Conservation (phyloP, 345 rosid genomes). For the Pugionium cornutum region DNA sequence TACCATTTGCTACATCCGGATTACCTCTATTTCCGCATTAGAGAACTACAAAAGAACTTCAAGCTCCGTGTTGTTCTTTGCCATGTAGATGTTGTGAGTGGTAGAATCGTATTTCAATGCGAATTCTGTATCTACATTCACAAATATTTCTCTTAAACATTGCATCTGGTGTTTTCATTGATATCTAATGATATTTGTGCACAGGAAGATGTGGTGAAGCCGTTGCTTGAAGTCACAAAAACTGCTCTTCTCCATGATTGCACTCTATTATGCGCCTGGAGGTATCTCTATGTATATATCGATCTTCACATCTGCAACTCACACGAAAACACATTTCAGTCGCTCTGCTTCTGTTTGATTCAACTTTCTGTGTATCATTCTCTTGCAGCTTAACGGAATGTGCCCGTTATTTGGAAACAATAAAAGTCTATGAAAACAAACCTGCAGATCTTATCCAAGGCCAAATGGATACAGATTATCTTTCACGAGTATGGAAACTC, state of each 20-base stretch:
- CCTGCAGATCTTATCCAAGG: conserved; percentile 96
- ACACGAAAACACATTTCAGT: not conserved
- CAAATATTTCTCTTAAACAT: not conserved
- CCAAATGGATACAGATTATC: conserved; percentile 86
- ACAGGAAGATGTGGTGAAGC: conserved; percentile 82
- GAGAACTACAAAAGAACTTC: conserved; percentile 85
- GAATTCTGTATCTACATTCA: not conserved
- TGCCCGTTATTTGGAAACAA: conserved; percentile 93
- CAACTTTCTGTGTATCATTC: not conserved
- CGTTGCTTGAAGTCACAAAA: conserved; percentile 77
- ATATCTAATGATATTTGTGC: conserved; percentile 23
- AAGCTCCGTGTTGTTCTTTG: conserved; percentile 85
- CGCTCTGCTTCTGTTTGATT: conserved; percentile 18
- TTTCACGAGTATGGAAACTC: conserved; percentile 61
- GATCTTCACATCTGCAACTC: not conserved
- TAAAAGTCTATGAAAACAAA: conserved; percentile 90
- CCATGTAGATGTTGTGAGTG: conserved; percentile 88
- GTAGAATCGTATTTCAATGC: not conserved
- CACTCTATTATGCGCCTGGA: conserved; percentile 86
- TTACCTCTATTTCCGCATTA: conserved; percentile 83
- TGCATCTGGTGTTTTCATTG: not conserved
- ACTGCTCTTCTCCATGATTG: conserved; percentile 86
- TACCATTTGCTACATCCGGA: conserved; percentile 94
- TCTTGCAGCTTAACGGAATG: conserved; percentile 84
- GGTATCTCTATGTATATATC: conserved; percentile 44